Evolutionary conservation across 148 eudicot species (phyloP), one percentile per base, ranked within the genome.

Genomic region (Camellia sinensis): DNA sequence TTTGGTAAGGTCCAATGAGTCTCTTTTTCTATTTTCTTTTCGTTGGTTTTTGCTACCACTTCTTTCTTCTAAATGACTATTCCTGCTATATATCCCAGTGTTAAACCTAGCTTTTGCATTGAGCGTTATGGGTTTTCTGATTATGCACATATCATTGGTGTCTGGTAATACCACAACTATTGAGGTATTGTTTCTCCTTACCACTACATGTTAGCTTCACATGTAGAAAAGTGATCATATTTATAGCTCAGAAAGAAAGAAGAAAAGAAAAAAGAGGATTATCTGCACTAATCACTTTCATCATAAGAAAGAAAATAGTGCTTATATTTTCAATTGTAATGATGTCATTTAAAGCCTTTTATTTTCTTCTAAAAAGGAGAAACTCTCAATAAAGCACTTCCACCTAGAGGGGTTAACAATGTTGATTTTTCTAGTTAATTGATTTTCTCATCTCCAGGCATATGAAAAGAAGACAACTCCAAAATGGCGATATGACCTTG

Each of bases 91-190:
- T 75, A 29, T 78, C 83, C 62, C 95, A 94, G 99, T 97, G 43
- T 80, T 97, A 85, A 97, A 97, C 83, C 82, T 97, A 80, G 99
- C 99, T 21, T 96, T 96, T 85, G 85, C 98, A n/a, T 86, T 94
- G 91, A 92, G 97, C 79, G 95, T 94, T 19, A 71, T 91, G 83
- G 99, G 99, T 76, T 96, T 96, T 82, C 90, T 94, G 84, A 92
- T 94, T 82, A 96, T 96, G 99, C 99, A 96, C 89, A 90, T 92
- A 74, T 90, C 99, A 7, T 80, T 94, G 84, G 98, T 96, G 85
- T 83, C 92, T 22, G 92, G 72, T 74, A 96, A 96, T 83, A 96
- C 92, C 60, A 94, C 98, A 65, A 94, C 99, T 43, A 96, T 96
- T 79, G 99, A 96, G 99, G 99, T 96, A 88, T 71, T 68, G 9